Evolutionary conservation across 2,329 filamentous ascomycete genomes (phyloP), one percentile per base, ranked within the genome.

Genomic region (Hirsutella minnesotensis): DNA sequence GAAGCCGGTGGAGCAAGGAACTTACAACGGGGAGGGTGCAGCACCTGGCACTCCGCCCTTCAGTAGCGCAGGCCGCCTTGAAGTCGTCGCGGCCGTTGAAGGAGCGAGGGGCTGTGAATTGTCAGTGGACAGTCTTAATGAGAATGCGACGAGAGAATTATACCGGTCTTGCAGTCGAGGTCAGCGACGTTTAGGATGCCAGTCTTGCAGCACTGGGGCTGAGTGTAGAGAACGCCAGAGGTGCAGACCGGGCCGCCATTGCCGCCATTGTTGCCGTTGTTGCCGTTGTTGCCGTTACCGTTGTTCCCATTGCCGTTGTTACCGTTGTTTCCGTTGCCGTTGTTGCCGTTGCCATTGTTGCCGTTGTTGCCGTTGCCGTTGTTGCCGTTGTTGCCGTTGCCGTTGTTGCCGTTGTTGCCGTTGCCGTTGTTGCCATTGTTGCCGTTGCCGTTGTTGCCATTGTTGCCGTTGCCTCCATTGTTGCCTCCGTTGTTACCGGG

Each of bases 131-230:
- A 19, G 35, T 10, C 9, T 18, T 15, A 35, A 5, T 19, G 3
- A 27, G 22, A 27, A 24, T 4, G n/a, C 15, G 33, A n/a, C 4
- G 3, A 9, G 33, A 16, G 16, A 35, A n/a, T 16, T 16, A 3
- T 41, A 41, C 40, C 31, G 5, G 21, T 13, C 22, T 41, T 35
- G 40, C 40, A 41, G 40, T 27, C 34, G 31, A 41, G 31, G 21
- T 41, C 40, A 10, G 40, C 40, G 9, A 41, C 8, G 21, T 33
- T 21, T 15, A 29, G 21, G n/a, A 41, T 16, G 31, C 18, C 33
- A 19, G 27, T 20, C 9, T 7, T 15, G 33, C 40, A 41, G 40
- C 40, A 41, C 19, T 34, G 40, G 16, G 40, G 21, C 9, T 29
- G 3, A 21, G 12, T 2, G 40, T 35, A 20, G n/a, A 39, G 21